Evolutionary conservation across 305 asterid species (phyloP).

Genomic region (Fraxinus nigra): DNA sequence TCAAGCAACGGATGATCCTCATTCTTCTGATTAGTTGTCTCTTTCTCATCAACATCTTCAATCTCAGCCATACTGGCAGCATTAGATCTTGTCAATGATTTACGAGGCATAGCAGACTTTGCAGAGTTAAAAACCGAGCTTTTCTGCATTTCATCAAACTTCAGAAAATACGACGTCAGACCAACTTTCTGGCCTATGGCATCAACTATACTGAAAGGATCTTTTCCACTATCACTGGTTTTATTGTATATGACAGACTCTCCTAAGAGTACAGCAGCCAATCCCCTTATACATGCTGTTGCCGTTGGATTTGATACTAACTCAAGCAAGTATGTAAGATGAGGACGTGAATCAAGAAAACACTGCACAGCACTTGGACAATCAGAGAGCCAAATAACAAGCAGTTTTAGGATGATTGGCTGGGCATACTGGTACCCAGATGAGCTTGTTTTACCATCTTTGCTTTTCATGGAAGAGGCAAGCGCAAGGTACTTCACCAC

Average conservation of each 20-base stretch:
- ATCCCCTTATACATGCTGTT: conserved; percentile 60
- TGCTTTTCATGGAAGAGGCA: conserved; percentile 66
- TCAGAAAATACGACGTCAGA: conserved; percentile 64
- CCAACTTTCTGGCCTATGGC: conserved; percentile 81
- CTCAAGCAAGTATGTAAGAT: conserved; percentile 81
- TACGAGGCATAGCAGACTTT: conserved; percentile 53
- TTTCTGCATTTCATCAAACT: conserved; percentile 81
- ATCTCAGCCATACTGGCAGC: conserved; percentile 89
- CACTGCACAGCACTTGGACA: conserved; percentile 84
- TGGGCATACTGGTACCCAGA: conserved; percentile 48
- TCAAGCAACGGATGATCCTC: conserved; percentile 75
- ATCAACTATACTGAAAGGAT: conserved; percentile 69
- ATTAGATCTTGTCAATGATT: conserved; percentile 72
- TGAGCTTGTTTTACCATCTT: conserved; percentile 58
- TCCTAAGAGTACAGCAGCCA: conserved; percentile 78
- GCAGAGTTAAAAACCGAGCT: conserved; percentile 65
- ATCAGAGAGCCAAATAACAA: conserved; percentile 71
- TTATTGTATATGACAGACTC: conserved; percentile 65
- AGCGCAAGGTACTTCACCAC: conserved; percentile 88
- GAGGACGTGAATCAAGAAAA: conserved; percentile 81
- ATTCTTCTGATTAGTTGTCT: conserved; percentile 45
- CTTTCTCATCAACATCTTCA: conserved; percentile 71
- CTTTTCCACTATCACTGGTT: conserved; percentile 47
- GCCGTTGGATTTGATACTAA: conserved; percentile 58
- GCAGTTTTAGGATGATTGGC: conserved; percentile 77